Evolutionary conservation across 306 rosid species (phyloP), one percentile per base, ranked within the genome.

Genomic region (Malus orientalis): DNA sequence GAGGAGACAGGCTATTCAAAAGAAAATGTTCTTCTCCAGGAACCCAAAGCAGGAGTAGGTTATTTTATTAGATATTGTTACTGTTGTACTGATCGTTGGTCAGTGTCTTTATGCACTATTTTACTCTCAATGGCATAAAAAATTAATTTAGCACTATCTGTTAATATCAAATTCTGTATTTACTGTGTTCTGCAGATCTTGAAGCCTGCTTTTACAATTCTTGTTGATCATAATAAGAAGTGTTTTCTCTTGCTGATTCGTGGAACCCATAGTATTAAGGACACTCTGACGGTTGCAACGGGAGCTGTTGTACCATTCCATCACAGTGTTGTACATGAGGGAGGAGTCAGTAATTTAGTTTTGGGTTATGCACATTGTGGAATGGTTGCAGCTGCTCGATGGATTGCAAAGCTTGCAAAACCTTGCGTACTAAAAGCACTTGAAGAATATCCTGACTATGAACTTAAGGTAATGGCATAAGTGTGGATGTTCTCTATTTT

Each of bases 321-420:
- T 88, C 99, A 90, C 68, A 85, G 88, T 78, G 90, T 95, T 72
- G 93, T 92, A 74, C 82, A 86, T 45, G 89, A 89, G 81, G 97
- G 96, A 59, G 99, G 99, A 54, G 93, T 95, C 68, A 87, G 89
- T 63, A 81, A 95, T 78, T 82, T 95, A 87, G 97, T 95, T 79
- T 83, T 95, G 82, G 98, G 97, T 38, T 92, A 95, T 86, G 98
- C 97, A 0, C 98, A 92, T 82, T 88, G 97, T 86, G 99, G 97
- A 81, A 95, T 95, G 97, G 93, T 88, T 76, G 97, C 99, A 42
- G 97, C 99, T 54, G 97, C 97, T 76, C 89, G 97, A 68, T 95
- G 99, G 97, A 95, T 95, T 74, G 96, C 96, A 33, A 90, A 87
- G 84, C 89, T 95, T 7, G 89, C 90, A 23, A 88, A 91, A 79